Evolutionary conservation across 2,329 filamentous ascomycete genomes (phyloP), one percentile per base, ranked within the genome.

Genomic region (Sphaerulina musiva): DNA sequence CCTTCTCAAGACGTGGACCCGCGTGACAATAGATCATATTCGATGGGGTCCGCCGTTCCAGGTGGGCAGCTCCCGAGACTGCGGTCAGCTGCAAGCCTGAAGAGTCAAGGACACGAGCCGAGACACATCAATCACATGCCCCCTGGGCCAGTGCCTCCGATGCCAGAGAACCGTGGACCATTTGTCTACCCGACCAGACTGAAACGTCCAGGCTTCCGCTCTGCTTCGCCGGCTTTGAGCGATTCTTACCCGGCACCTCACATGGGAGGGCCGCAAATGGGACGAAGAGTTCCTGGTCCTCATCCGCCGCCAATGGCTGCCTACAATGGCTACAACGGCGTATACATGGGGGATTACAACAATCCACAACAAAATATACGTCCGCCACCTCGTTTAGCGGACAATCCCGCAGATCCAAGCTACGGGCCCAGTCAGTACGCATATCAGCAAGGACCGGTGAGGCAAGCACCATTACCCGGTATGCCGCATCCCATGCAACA

Each of bases 51-150:
- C 17, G 66, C 68, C 34, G 69, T 67, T 42, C 67, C 70, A 5
- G 58, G 61, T 12, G 68, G 66, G 44, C 68, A 62, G 44, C 62
- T 76, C 48, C 69, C 72, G 5, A 71, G 68, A 57, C 71, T 74
- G 57, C 70, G 70, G 20, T 78, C 76, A 9, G 65, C 71, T n/a
- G 69, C 69, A 14, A 78, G 73, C 59, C 61, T 77, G 42, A 71
- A 74, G 59, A 69, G 70, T 54, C 69, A 72, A 45, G 72, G 72
- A 20, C 64, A 66, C 41, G 62, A 65, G 45, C 64, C 65, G 26
- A 60, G 65, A 34, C 61, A 65, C 45, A 54, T 58, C 17, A 58
- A 55, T 26, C 63, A 61, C n/a, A 56, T 65, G 46, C 69, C 63
- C 45, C 68, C 71, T 32, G 59, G 59, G 12, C 62, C 60, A n/a